These are phyloP conservation scores for Rhizophagus sp. DNA, from an alignment of 192 early-diverging fungal genomes.

Conservation along the genomic window DNA sequence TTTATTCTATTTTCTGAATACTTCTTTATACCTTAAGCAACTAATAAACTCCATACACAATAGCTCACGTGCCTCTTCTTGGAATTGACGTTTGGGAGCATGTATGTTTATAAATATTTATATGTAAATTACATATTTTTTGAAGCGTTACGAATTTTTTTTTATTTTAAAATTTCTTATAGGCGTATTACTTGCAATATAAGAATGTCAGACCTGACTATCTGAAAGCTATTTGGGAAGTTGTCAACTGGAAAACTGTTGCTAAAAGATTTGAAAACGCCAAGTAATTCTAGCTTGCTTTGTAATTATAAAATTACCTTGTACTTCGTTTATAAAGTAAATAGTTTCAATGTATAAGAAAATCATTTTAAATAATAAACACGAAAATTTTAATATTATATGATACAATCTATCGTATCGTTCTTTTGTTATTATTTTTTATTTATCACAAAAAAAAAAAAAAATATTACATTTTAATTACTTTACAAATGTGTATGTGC, in stretches of 20 bases:
- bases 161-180: conserved; percentile 21
- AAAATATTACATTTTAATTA: background rate
- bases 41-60: background rate
- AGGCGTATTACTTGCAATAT: conserved; percentile 97
- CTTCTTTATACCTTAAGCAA: background rate
- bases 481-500: background rate
- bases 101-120: conserved; percentile 35
- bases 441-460: background rate
- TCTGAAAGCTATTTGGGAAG: conserved; percentile 91
- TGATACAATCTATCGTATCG: too few relatives aligned
- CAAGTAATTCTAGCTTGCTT: conserved; percentile 36
- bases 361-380: too few relatives aligned
- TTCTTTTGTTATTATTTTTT: background rate
- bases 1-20: background rate
- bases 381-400: too few relatives aligned
- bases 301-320: background rate
- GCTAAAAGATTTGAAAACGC: conserved; percentile 78
- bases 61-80: conserved; percentile 77
- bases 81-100: conserved; percentile 97
- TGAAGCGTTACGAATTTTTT: too few relatives aligned
- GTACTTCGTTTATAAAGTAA: background rate
- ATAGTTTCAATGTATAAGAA: background rate
- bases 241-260: conserved; percentile 98
- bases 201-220: conserved; percentile 98
- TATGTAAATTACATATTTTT: background rate